phyloP scores from a whole-genome alignment of 129 eudicot genomes.

The Scalesia atractyloides region DNA sequence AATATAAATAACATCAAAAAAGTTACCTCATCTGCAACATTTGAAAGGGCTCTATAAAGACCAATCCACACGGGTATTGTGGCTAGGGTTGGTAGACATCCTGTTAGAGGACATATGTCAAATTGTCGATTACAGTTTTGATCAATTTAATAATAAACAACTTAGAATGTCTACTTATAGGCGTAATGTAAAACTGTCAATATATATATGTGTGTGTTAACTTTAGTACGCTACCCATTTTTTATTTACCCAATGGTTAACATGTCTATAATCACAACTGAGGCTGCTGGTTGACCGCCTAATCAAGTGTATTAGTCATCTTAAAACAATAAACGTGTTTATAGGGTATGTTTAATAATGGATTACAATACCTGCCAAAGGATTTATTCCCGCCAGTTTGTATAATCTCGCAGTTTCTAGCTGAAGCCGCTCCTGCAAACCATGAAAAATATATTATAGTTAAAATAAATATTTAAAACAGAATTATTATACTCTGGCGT shows the following conservation, averaged over 20 bases:
- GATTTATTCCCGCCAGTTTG: slow-evolving; percentile 93
- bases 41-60: slow-evolving; percentile 94
- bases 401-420: slow-evolving; percentile 95
- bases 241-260: not conserved
- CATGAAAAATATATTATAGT: slow-evolving; percentile 9
- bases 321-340: not conserved
- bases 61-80: slow-evolving; percentile 99
- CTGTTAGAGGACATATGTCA: slow-evolving; percentile 38
- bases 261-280: not conserved
- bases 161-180: not conserved
- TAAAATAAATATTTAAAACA: not conserved
- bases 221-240: not conserved
- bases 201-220: not conserved
- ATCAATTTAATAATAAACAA: not conserved
- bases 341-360: not conserved
- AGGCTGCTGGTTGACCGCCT: not conserved
- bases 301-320: slow-evolving; percentile 2
- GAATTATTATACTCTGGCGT: not conserved
- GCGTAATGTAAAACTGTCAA: not conserved
- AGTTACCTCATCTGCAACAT: slow-evolving; percentile 94
- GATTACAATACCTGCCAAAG: slow-evolving; percentile 68
- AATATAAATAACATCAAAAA: not conserved
- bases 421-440: slow-evolving; percentile 81
- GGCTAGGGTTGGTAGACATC: slow-evolving; percentile 94
- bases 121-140: not conserved